Evolutionary conservation across 108 stramenopile genomes (phyloP).

Genomic region (Asterionellopsis glacialis): DNA sequence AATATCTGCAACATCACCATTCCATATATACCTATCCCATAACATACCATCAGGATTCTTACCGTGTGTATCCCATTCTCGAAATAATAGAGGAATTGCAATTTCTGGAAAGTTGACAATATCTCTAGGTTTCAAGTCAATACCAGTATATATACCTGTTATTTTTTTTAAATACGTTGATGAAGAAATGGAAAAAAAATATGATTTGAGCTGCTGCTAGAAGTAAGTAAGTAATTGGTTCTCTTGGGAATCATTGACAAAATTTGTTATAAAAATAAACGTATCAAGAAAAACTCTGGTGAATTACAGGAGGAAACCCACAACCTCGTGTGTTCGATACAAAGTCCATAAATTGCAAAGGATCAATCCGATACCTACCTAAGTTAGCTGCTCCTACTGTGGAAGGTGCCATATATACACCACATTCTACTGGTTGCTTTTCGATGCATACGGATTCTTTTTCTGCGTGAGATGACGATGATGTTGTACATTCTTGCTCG

Average conservation of each 20-base stretch:
- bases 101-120: constrained; percentile 38
- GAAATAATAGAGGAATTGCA: constrained; percentile 49
- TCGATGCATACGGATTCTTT: not conserved
- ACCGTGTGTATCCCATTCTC: constrained; percentile 16
- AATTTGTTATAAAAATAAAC: too few species aligned
- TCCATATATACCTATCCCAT: constrained; percentile 60
- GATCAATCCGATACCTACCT: too few species aligned
- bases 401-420: constrained; percentile 49
- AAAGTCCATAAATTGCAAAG: too few species aligned
- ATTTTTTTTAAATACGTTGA: too few species aligned
- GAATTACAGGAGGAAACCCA: too few species aligned
- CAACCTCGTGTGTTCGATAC: too few species aligned
- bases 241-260: too few species aligned
- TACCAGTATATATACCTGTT: constrained; percentile 48
- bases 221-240: too few species aligned
- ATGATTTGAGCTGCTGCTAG: too few species aligned
- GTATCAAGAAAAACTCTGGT: too few species aligned
- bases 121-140: constrained; percentile 13
- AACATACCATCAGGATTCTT: constrained; percentile 38
- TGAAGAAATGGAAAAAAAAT: not conserved
- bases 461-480: not conserved
- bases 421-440: constrained; percentile 25
- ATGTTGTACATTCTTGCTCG: not conserved
- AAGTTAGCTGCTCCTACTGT: constrained; percentile 34
- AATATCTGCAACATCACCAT: constrained; percentile 13